Base-by-base conservation (phyloP, 768 basidiomycete species). In the Ramaria sp. region DNA sequence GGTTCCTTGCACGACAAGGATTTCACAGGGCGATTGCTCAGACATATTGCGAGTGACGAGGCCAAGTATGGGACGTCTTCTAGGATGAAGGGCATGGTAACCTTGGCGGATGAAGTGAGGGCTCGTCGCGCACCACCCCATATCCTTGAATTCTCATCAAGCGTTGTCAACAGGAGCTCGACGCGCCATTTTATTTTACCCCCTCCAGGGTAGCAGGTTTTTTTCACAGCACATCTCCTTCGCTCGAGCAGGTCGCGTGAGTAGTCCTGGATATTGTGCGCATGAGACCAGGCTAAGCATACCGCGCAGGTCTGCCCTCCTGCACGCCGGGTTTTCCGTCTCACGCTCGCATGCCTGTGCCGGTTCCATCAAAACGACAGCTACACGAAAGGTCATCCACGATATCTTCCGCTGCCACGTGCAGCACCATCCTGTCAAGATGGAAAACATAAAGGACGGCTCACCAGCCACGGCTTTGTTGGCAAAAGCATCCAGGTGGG, bases 1-100 rank as follows among this genome's bases (percentile, higher is more conserved):
- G 93, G 86, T 1, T 81, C 86, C 1, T 70, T 99, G 22, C 96
- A 99, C 64, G 79, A 92, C 65, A 62, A 72, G 1, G 74, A 73
- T 6, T 99, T 97, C 63, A 76, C 91, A 5, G 67, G 71, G n/a
- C 80, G 80, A 60, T 84, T 95, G 13, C 72, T 96, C 31, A 73
- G 78, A 20, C 88, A 93, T 63, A 72, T 94, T 12, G 81, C 84
- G 57, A 69, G 67, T 15, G 78, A 84, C 60, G 67, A 78, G 60
- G 73, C 75, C 41, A 77, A 76, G 41, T 97, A 93, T 65, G 84
- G 86, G 10, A 97, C 94, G 0, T 76, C 80, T 15, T 63, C 78
- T 0, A 77, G 96, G 53, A 97, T 99, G 86, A 88, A 85, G 69
- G 96, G 96, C 0, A 98, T 99, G 96, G 72, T 98, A 47, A 84